phyloP scores from a whole-genome alignment of 805 yeast genomes.

The Cyberlindnera nakhonratchasimensis region DNA sequence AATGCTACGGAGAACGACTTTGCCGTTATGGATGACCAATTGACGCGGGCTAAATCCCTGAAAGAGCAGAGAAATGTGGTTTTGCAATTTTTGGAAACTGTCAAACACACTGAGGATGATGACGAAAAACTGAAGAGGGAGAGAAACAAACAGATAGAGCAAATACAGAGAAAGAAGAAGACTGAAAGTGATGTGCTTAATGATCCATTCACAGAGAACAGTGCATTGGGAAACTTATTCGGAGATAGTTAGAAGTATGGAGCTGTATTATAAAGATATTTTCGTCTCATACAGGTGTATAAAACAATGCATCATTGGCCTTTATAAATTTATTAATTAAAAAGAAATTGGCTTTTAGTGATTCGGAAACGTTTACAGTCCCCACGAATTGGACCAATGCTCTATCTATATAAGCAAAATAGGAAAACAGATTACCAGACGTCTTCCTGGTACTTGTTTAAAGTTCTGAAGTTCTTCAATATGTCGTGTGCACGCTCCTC shows the following conservation, averaged over 20 bases:
- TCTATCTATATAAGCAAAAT: not conserved
- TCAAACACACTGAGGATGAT: slow-evolving; percentile 47
- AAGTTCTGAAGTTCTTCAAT: slow-evolving; percentile 73
- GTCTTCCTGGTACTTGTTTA: slow-evolving; percentile 93
- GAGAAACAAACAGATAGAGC: slow-evolving; percentile 54
- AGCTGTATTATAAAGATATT: too few relatives aligned
- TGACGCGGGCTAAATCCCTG: slow-evolving; percentile 62
- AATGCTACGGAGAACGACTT: slow-evolving; percentile 54
- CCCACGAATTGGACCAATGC: not conserved
- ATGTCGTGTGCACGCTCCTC: slow-evolving; percentile 71
- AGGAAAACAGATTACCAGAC: slow-evolving; percentile 76
- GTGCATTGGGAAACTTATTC: slow-evolving; percentile 58
- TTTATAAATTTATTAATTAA: not conserved
- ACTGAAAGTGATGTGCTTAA: slow-evolving; percentile 53
- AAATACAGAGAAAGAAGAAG: slow-evolving; percentile 47
- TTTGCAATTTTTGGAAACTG: slow-evolving; percentile 66
- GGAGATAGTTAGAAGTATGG: slow-evolving; percentile 33
- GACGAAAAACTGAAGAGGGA: slow-evolving; percentile 42
- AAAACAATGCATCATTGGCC: too few relatives aligned
- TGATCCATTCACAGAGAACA: slow-evolving; percentile 69
- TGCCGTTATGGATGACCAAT: slow-evolving; percentile 56
- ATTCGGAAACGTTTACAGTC: not conserved
- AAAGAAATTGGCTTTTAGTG: not conserved
- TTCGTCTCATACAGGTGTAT: too few relatives aligned
- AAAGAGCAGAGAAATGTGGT: slow-evolving; percentile 80